Evolutionary conservation across 257 asterid species (phyloP).

Genomic region (Echium plantagineum): DNA sequence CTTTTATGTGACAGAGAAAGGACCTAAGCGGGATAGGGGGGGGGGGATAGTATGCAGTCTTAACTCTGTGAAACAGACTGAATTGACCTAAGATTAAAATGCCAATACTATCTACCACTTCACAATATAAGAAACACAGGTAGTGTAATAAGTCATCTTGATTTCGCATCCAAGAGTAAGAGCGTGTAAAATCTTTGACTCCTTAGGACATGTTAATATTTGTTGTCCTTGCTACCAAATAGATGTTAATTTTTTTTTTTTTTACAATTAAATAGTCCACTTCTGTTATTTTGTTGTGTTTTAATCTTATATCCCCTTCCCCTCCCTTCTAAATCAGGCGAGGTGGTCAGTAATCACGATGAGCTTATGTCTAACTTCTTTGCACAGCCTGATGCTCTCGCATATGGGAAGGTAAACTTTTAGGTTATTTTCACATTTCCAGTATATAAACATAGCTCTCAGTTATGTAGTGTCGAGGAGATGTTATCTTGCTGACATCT

Average conservation of each 20-base stretch:
- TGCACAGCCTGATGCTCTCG: slow-evolving; percentile 99
- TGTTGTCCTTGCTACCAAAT: background rate
- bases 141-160: no score
- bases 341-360: slow-evolving; percentile 87
- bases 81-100: no score
- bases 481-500: background rate
- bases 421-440: background rate
- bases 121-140: no score
- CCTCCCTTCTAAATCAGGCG: slow-evolving; percentile 43
- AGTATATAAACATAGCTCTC: background rate
- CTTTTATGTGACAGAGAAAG: background rate
- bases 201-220: no score
- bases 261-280: background rate
- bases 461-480: background rate
- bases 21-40: no score
- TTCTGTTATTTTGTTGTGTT: background rate
- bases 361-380: slow-evolving; percentile 99
- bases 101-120: no score
- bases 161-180: no score
- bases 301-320: slow-evolving; percentile 6
- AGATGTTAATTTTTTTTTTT: background rate
- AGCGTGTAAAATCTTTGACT: no score
- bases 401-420: slow-evolving; percentile 75
- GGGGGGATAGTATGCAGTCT: no score
- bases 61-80: no score